These are phyloP conservation scores for Oxytropis ochrocephala DNA, from an alignment of 306 rosid species.

Conservation along the genomic window DNA sequence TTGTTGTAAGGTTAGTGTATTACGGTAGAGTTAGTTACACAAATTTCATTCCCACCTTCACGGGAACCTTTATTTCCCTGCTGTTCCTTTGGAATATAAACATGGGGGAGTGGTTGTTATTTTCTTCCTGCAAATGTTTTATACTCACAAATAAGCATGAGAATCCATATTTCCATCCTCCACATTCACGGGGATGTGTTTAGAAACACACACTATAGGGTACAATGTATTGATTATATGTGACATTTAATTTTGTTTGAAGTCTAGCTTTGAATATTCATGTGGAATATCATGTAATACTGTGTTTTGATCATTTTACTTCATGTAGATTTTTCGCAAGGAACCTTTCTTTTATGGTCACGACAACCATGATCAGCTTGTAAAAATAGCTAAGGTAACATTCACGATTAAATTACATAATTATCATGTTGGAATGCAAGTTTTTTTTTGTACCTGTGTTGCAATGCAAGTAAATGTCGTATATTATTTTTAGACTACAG, in stretches of 20 bases:
- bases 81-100: too few relatives aligned
- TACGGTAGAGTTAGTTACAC: too few relatives aligned
- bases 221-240: conserved; percentile 2
- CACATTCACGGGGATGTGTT: too few relatives aligned
- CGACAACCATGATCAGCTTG: conserved; percentile 93
- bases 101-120: too few relatives aligned
- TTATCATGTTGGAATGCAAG: not conserved
- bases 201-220: not conserved
- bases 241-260: not conserved
- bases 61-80: too few relatives aligned
- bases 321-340: conserved; percentile 78
- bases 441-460: not conserved
- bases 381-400: conserved; percentile 83
- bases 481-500: not conserved
- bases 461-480: not conserved
- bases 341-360: conserved; percentile 98
- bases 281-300: not conserved
- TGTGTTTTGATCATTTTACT: conserved; percentile 16
- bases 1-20: too few relatives aligned
- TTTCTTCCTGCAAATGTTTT: too few relatives aligned
- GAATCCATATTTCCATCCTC: too few relatives aligned
- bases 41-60: too few relatives aligned
- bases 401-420: not conserved
- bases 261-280: not conserved
- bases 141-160: too few relatives aligned